phyloP scores from a whole-genome alignment of 768 basidiomycete species.

The Lentinula lateritia region DNA sequence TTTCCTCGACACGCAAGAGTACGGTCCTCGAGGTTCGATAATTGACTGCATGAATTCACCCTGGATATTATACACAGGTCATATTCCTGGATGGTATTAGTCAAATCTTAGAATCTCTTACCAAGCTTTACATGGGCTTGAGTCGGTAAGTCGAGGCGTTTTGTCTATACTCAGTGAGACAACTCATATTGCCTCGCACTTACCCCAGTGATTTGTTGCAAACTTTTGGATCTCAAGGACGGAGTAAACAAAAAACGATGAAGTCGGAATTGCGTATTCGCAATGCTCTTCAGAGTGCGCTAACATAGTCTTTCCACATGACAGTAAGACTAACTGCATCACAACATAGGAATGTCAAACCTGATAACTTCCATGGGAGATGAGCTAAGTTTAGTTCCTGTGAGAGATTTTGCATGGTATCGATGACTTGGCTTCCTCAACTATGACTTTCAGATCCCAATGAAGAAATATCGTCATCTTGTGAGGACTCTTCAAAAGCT shows the following conservation, averaged over 20 bases:
- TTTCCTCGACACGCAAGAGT: slow-evolving; percentile 45
- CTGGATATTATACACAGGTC: slow-evolving; percentile 19
- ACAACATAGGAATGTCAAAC: slow-evolving; percentile 19
- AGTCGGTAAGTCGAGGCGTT: slow-evolving; percentile 25
- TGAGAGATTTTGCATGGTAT: slow-evolving; percentile 14
- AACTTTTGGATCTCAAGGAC: slow-evolving; percentile 15
- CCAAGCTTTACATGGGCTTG: slow-evolving; percentile 36
- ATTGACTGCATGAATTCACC: neutral
- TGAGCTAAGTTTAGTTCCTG: slow-evolving; percentile 43
- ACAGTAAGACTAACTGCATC: neutral
- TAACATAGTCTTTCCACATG: neutral
- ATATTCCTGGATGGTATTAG: slow-evolving; percentile 35
- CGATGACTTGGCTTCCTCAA: neutral
- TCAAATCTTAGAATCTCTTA: slow-evolving; percentile 31
- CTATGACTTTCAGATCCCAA: slow-evolving; percentile 29
- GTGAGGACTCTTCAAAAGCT: slow-evolving; percentile 31
- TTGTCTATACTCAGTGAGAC: neutral
- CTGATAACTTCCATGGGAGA: slow-evolving; percentile 37
- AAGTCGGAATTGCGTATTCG: slow-evolving; percentile 38
- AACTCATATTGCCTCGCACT: neutral
- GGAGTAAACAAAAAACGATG: slow-evolving; percentile 28
- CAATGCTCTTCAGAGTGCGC: slow-evolving; percentile 29
- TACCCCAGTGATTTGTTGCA: slow-evolving; percentile 28
- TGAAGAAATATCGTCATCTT: slow-evolving; percentile 34
- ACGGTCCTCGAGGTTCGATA: neutral